A percentile compares a stretch with the other conserved stretches of the same genome.
phyloP scores from a whole-genome alignment of 2,329 filamentous ascomycete genomes.

The Stagonosporopsis cucurbitacearum region DNA sequence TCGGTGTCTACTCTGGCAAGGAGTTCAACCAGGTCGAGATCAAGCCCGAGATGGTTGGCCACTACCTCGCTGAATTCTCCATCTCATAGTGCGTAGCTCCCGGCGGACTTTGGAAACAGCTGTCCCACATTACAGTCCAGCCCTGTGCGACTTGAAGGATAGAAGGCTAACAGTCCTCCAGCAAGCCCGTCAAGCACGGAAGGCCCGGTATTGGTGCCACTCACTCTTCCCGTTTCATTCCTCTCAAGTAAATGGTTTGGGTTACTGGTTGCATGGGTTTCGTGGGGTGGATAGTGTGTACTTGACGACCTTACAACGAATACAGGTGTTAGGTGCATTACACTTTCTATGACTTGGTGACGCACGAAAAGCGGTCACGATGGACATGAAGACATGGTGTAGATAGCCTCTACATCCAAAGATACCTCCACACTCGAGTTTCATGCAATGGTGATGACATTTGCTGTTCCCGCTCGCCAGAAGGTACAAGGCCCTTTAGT shows the following conservation, averaged over 20 bases:
- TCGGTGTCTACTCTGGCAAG: conserved; percentile 99
- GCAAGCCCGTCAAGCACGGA: conserved; percentile 99
- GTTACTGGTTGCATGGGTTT: conserved; percentile 51
- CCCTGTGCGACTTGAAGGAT: not conserved
- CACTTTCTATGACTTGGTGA: conserved; percentile 40
- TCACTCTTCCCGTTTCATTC: conserved; percentile 99
- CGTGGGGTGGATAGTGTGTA: conserved; percentile 48
- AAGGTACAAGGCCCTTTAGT: too few species aligned
- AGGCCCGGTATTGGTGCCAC: conserved; percentile 99
- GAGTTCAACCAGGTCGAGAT: conserved; percentile 99
- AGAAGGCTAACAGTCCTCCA: conserved; percentile 58
- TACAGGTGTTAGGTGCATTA: conserved; percentile 49
- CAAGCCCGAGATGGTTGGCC: conserved; percentile 99
- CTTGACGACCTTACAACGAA: conserved; percentile 50
- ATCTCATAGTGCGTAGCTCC: conserved; percentile 92
- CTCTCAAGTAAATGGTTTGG: conserved; percentile 81
- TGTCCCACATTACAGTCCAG: too few species aligned
- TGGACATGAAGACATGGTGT: conserved; percentile 40
- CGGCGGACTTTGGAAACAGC: not conserved
- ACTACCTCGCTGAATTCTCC: conserved; percentile 99
- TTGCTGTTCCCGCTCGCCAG: too few species aligned
- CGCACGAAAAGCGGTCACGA: conserved; percentile 38
- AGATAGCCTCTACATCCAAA: conserved; percentile 42
- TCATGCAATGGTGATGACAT: conserved; percentile 6
- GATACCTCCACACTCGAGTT: conserved; percentile 33